Base-by-base conservation (phyloP, 192 early-diverging fungal genomes). In the Podila minutissima region DNA sequence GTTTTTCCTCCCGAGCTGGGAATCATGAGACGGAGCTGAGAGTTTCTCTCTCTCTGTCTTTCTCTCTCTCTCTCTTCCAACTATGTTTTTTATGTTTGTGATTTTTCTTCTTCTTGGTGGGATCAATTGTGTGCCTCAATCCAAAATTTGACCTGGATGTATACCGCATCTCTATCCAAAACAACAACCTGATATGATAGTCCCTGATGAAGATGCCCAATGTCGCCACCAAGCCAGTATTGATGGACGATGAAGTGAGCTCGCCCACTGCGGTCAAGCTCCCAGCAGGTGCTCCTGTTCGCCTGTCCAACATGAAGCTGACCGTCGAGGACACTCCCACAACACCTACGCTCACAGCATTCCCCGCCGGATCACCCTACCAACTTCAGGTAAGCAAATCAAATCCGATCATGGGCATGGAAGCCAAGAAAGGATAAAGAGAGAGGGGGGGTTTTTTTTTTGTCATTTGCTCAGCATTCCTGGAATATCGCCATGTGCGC, bases 131-230 rank as follows among this genome's bases (percentile, higher is more conserved):
- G 41, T 13, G 41, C 35, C 35, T 37, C 41, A 17, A 17, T 37
- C 9, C 35, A 46, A 46, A 46, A 46, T 15, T 46, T 15, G 11
- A 46, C 41, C 41, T 15, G 41, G 41, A 46, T n/a, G 8, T 13
- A 46, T 46, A 11, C 38, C 41, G 15, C 12, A 15, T 17, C 15
- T 46, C 35, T 7, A 37, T 46, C 12, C 41, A 55, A 55, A 55
- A 55, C 8, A 55, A 55, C 8, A 55, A 55, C 20, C 2, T 37
- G 35, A 26, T 11, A 55, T 32, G 2, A 19, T 24, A 76, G 74
- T 62, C 67, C 4, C n/a, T 78, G 19, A 20, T 78, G 55, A 78
- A 71, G 37, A 71, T 78, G 75, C 75, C 75, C 11, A 78, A 67
- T 49, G 24, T 78, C 28, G 75, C 69, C 37, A 78, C 75, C n/a